Evolutionary conservation across 176 grass and related monocot genomes (phyloP).

Genomic region (Musa acuminata): DNA sequence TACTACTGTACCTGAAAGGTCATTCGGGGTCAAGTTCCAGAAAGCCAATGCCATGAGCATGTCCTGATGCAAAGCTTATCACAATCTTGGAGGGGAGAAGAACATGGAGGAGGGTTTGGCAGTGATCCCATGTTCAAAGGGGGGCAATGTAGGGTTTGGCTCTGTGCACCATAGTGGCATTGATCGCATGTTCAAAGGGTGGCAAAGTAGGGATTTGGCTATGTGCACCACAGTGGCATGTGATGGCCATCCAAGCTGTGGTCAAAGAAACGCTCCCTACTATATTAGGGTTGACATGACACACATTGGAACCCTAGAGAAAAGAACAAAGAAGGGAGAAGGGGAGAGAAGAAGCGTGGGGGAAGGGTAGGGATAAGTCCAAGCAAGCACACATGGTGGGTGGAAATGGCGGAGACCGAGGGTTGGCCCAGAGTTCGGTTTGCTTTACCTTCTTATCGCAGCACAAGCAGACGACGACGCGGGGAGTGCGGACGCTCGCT

Average conservation of each 20-base stretch:
- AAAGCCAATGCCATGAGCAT: background rate
- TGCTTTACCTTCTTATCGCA: constrained; percentile 4
- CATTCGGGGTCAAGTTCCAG: too few relatives aligned
- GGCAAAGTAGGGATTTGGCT: background rate
- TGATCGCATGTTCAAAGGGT: background rate
- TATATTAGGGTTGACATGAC: constrained; percentile 14
- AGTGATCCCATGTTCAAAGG: background rate
- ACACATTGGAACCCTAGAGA: background rate
- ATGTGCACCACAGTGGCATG: background rate
- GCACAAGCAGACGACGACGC: constrained; percentile 4
- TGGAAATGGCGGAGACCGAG: background rate
- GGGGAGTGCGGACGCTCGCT: constrained; percentile 5
- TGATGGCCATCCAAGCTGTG: background rate
- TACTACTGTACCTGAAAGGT: too few relatives aligned
- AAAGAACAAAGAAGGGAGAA: background rate
- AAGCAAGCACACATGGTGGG: background rate
- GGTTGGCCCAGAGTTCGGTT: constrained; percentile 8
- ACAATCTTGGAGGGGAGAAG: too few relatives aligned
- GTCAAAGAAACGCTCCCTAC: constrained; percentile 1
- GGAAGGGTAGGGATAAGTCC: too few relatives aligned
- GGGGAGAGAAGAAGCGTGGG: background rate
- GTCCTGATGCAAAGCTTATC: background rate
- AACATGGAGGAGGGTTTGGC: background rate
- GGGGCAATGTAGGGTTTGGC: background rate
- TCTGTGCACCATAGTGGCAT: background rate